Evolutionary conservation across 2,329 filamentous ascomycete species (phyloP).

Genomic region (Alternaria novae-zelandiae): DNA sequence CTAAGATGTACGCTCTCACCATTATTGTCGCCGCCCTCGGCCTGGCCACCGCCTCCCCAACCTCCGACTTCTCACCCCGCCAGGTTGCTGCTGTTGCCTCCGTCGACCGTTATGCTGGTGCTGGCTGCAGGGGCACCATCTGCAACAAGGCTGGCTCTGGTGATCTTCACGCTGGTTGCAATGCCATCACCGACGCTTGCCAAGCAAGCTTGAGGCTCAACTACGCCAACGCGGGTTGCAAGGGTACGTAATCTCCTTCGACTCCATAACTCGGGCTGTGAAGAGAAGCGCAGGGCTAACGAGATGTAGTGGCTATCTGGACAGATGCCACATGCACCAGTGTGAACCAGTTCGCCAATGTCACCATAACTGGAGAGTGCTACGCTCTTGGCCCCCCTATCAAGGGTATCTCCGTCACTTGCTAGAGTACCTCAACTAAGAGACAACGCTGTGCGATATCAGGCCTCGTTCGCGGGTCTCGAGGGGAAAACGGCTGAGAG

Average conservation of each 20-base stretch:
- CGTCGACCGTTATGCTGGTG: conserved; percentile 19
- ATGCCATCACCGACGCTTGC: conserved; percentile 15
- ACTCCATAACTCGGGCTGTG: neutral
- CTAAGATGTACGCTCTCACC: conserved; percentile 7
- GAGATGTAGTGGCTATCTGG: conserved; percentile 11
- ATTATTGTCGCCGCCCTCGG: conserved; percentile 8
- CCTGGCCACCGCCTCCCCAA: conserved; percentile 11
- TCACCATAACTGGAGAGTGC: conserved; percentile 1
- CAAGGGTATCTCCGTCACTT: conserved; percentile 14
- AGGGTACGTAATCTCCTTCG: conserved; percentile 1
- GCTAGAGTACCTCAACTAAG: conserved; percentile 3
- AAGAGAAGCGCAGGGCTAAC: neutral
- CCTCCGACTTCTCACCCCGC: conserved; percentile 3
- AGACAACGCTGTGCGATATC: neutral
- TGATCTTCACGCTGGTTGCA: conserved; percentile 18
- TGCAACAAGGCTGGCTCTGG: conserved; percentile 24
- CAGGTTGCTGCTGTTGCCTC: conserved; percentile 14
- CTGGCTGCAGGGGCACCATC: conserved; percentile 13
- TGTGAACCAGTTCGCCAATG: conserved; percentile 9
- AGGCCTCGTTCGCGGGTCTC: neutral
- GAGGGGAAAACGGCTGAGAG: neutral
- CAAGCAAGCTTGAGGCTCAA: conserved; percentile 14
- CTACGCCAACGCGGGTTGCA: conserved; percentile 19
- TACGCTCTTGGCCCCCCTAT: conserved; percentile 14
- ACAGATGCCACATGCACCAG: conserved; percentile 8